A percentile compares a stretch with the other conserved stretches of the same genome.
Evolutionary conservation across 2,329 filamentous ascomycete species (phyloP).

Genomic region (Pseudopithomyces maydicus): DNA sequence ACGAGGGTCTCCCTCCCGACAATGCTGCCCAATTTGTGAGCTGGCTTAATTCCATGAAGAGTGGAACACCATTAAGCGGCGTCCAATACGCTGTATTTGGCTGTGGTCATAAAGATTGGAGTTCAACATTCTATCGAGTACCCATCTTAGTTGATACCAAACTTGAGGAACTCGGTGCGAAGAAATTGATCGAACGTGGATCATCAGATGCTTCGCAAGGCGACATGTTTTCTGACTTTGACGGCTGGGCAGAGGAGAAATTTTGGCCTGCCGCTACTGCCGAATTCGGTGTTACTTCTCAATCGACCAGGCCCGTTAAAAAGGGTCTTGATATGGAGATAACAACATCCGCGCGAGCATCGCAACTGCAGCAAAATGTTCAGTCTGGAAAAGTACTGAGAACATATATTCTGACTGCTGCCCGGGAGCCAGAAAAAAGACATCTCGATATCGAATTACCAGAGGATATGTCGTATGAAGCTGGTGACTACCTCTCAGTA

Average conservation of each 20-base stretch:
- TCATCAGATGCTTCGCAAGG: constrained; percentile 29
- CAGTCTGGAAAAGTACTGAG: constrained; percentile 19
- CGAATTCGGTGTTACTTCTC: constrained; percentile 4
- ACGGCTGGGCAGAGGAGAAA: constrained; percentile 31
- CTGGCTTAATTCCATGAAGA: constrained; percentile 33
- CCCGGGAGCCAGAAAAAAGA: constrained; percentile 13
- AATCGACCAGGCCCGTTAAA: background rate
- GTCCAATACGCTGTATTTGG: constrained; percentile 42
- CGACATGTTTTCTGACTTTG: constrained; percentile 37
- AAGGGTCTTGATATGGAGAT: background rate
- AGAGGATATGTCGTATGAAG: constrained; percentile 60
- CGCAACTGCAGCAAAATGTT: constrained; percentile 26
- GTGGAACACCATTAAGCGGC: constrained; percentile 16
- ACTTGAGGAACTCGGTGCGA: constrained; percentile 24
- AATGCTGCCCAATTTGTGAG: constrained; percentile 40
- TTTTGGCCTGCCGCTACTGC: constrained; percentile 27
- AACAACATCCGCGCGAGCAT: constrained; percentile 10
- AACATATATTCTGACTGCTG: constrained; percentile 16
- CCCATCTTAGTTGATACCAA: constrained; percentile 35
- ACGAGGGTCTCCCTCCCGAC: constrained; percentile 44
- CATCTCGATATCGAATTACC: constrained; percentile 32
- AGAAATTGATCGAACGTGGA: constrained; percentile 21
- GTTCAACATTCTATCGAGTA: constrained; percentile 38
- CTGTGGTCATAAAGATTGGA: constrained; percentile 41
- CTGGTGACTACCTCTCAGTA: constrained; percentile 75